A percentile compares a stretch with the other conserved stretches of the same genome.
Conservation (phyloP, 441 rosid genomes). For the Jatropha podagrica region DNA sequence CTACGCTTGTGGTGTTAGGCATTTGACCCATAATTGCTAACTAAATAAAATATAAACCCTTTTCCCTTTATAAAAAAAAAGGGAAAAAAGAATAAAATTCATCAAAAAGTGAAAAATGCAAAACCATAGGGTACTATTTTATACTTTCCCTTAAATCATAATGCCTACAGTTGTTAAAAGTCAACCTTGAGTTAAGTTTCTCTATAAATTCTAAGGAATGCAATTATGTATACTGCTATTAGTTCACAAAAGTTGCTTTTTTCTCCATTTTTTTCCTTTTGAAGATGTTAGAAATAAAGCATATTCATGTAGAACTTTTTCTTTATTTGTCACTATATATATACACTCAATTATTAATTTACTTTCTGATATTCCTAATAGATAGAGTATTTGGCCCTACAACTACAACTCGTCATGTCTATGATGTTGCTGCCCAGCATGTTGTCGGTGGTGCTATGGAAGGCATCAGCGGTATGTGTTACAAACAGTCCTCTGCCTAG, state of each 20-base stretch:
- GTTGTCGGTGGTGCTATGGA: slow-evolving; percentile 97
- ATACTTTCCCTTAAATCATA: not conserved
- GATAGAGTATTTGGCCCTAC: slow-evolving; percentile 99
- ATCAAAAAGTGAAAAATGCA: too few relatives aligned
- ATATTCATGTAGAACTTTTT: not conserved
- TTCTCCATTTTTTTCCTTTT: not conserved
- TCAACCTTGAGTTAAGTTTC: not conserved
- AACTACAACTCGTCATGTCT: slow-evolving; percentile 97
- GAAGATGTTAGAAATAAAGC: not conserved
- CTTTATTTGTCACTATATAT: slow-evolving; percentile 2
- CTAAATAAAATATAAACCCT: too few relatives aligned
- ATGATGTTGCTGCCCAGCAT: slow-evolving; percentile 97
- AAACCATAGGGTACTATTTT: too few relatives aligned
- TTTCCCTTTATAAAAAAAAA: too few relatives aligned
- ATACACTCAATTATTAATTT: slow-evolving; percentile 19
- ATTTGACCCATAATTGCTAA: too few relatives aligned
- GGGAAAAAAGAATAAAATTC: too few relatives aligned
- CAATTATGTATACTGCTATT: not conserved
- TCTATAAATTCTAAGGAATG: too few relatives aligned
- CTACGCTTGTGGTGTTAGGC: too few relatives aligned
- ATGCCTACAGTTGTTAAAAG: not conserved
- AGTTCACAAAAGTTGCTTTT: slow-evolving; percentile 5
- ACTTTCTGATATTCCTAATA: slow-evolving; percentile 32
- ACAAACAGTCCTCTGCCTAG: slow-evolving; percentile 10
- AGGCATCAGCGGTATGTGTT: slow-evolving; percentile 78